These are phyloP conservation scores for Magnolia sinica DNA, from an alignment of 164 flowering plant species.

Conservation along the genomic window DNA sequence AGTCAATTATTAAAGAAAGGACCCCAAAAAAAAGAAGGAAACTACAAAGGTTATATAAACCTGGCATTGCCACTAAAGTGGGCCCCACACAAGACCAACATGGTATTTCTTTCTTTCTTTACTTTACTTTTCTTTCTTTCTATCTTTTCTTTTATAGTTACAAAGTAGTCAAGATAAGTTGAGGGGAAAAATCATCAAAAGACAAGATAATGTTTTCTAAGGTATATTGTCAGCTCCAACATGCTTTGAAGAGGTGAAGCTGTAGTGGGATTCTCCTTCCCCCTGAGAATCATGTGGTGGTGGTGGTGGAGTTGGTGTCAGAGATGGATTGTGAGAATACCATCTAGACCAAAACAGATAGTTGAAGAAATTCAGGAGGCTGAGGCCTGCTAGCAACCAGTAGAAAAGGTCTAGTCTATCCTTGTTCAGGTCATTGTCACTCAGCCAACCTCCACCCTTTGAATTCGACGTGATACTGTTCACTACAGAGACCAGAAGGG, in stretches of 20 bases:
- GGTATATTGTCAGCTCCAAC: slow-evolving; percentile 27
- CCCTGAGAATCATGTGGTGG: slow-evolving; percentile 18
- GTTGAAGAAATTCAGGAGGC: slow-evolving; percentile 60
- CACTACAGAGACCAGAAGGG: slow-evolving; percentile 55
- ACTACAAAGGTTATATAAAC: slow-evolving; percentile 10
- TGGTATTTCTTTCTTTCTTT: background rate
- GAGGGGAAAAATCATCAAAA: background rate
- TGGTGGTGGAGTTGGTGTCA: slow-evolving; percentile 19
- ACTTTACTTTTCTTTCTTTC: background rate
- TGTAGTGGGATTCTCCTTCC: slow-evolving; percentile 20
- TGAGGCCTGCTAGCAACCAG: slow-evolving; percentile 60
- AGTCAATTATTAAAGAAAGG: slow-evolving; percentile 17
- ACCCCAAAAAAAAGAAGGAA: background rate
- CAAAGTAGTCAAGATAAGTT: slow-evolving; percentile 14
- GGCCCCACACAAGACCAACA: slow-evolving; percentile 9
- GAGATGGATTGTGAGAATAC: slow-evolving; percentile 41
- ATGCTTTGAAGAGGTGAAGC: slow-evolving; percentile 29
- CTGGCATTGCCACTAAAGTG: slow-evolving; percentile 20
- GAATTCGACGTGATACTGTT: slow-evolving; percentile 45
- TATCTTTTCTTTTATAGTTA: background rate
- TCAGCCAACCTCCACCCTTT: slow-evolving; percentile 47
- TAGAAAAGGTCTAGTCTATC: slow-evolving; percentile 68
- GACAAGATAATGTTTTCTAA: slow-evolving; percentile 13
- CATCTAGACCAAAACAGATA: slow-evolving; percentile 68
- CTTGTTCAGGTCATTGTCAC: slow-evolving; percentile 60